Evolutionary conservation across 2,329 filamentous ascomycete genomes (phyloP).

Genomic region (Beauveria bassiana): DNA sequence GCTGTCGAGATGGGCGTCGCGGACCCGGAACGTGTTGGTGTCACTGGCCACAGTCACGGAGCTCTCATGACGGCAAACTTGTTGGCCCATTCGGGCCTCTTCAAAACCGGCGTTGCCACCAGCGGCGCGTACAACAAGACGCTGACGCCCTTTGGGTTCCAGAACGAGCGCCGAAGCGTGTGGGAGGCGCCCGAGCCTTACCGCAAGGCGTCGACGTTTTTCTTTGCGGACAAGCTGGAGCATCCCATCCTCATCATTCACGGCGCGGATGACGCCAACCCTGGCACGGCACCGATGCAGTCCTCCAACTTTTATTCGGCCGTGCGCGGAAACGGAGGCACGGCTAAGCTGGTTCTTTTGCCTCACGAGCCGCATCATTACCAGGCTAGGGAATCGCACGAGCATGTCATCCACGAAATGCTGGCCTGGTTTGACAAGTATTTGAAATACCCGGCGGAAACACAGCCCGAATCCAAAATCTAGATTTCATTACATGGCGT

Average conservation of each 20-base stretch:
- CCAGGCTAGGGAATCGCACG: slow-evolving; percentile 2
- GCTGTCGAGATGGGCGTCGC: slow-evolving; percentile 49
- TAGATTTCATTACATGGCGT: not conserved
- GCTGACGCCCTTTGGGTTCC: slow-evolving; percentile 8
- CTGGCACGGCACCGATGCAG: slow-evolving; percentile 6
- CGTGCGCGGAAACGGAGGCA: slow-evolving; percentile 5
- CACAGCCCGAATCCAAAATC: not conserved
- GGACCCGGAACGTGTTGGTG: slow-evolving; percentile 5
- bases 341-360: slow-evolving; percentile 4
- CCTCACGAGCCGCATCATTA: slow-evolving; percentile 8
- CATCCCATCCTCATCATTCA: slow-evolving; percentile 2
- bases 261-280: slow-evolving; percentile 5
- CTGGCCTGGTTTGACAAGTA: slow-evolving; percentile 8
- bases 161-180: slow-evolving; percentile 6
- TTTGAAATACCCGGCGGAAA: not conserved
- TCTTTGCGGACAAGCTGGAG: slow-evolving; percentile 3
- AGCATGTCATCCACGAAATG: slow-evolving; percentile 4
- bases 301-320: slow-evolving; percentile 4
- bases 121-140: slow-evolving; percentile 9
- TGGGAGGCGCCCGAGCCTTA: slow-evolving; percentile 8
- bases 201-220: slow-evolving; percentile 1
- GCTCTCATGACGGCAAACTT: slow-evolving; percentile 8
- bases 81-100: slow-evolving; percentile 1
- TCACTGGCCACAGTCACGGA: slow-evolving; percentile 7
- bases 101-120: slow-evolving; percentile 2